Evolutionary conservation across 306 rosid genomes (phyloP), one percentile per base, ranked within the genome.

Genomic region (Senna tora): DNA sequence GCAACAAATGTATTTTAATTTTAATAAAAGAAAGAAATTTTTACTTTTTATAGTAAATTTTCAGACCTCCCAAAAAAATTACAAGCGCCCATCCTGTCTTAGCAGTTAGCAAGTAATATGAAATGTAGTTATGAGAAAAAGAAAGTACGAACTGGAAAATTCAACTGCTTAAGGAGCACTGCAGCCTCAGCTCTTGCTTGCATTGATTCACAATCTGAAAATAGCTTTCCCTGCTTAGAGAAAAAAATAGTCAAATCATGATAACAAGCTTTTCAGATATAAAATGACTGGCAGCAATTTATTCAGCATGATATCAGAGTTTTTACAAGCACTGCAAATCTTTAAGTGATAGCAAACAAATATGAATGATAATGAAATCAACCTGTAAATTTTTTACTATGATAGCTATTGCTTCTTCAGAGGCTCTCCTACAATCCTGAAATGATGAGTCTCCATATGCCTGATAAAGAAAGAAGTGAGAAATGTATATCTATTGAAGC

Each of bases 171-270:
- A 76, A 94, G 97, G 76, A 94, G 97, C 78, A 91, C 89, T 45
- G 96, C 97, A 82, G 96, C 95, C 75, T 91, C 99, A 7, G 99
- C 93, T 88, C 99, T 91, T 72, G 83, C 82, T 80, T 94, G 97
- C 52, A 94, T 85, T 71, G 96, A 91, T 81, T 94, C 97, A 49
- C 86, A 83, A 80, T 94, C 99, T 39, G 97, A 89, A 81, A 91
- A 94, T 65, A 94, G 85, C 90, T 84, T 94, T 61, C 81, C 97
- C 99, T 94, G 81, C 42, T 77, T 56, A 79, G 79, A 69, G 58
- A 73, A 63, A 56, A 74, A 83, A 61, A 68, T 52, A 9, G 59
- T 68, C 55, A 75, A 54, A 72, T 78, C 72, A 75, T 71, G 49
- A 66, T 52, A 72, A 75, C 34, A 43, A 34, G 25, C 60, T 36